Base-by-base conservation (phyloP, 306 rosid species). In the Mucuna pruriens region DNA sequence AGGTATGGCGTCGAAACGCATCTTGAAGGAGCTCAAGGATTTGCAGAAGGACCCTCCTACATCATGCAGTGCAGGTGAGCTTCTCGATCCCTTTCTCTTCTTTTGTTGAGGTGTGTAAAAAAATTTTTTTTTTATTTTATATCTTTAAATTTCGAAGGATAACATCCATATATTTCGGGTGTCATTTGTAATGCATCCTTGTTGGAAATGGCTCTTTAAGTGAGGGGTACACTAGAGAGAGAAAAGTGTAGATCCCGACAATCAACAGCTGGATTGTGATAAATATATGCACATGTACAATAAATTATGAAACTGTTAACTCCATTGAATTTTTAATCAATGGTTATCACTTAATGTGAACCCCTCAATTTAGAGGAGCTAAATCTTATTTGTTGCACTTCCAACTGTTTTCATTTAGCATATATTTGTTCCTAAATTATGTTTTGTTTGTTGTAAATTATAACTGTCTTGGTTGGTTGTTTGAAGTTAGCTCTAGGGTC, bases 41-140 rank as follows among this genome's bases (percentile, higher is more conserved):
- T 87, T 93, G 84, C 97, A 91, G 95, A 93, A 93, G 81, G 97
- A 93, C 79, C 97, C 92, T 80, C 97, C 97, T 9, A 86, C 94
- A 23, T 92, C 97, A 22, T 92, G 94, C 89, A 92, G 97, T 68
- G 97, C 97, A 3, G 97, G 95, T 92, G n/a, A 31, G 63, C n/a
- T 60, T 63, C 75, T 33, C 19, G 34, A 75, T 36, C 44, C 63
- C 38, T 16, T 6, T 0, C 7, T 39, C 39, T 45, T n/a, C 5
- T 4, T 1, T 48, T 44, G 51, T 36, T 16, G 22, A 29, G 17
- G 1, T 39, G 25, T 31, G 20, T 10, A 15, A n/a, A 33, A 16
- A 62, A 9, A 7, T 12, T 0, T 1, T 9, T 0, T 1, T 26
- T 71, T 29, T 54, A 0, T 11, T 23, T 33, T 54, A 61, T 61